Base-by-base conservation (phyloP, 2,329 filamentous ascomycete genomes). In the Monosporascus sp. region DNA sequence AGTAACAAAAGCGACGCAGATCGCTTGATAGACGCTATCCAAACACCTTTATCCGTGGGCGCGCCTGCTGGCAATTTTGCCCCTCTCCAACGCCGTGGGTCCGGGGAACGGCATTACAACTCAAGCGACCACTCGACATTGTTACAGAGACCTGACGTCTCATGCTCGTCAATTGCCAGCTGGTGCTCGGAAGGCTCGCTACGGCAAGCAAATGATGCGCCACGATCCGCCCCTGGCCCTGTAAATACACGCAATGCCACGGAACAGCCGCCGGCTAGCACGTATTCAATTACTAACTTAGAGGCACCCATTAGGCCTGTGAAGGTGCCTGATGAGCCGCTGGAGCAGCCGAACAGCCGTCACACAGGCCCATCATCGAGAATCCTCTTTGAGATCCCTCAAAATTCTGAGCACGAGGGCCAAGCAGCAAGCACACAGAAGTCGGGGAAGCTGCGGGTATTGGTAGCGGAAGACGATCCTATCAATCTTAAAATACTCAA, bases 401-500 rank as follows among this genome's bases (percentile, higher is more conserved):
- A 55, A 7, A 53, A 62, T 17, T 46, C 55, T 5, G 31, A 6
- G 15, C n/a, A 37, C 4, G 47, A 52, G 15, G 37, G 22, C 18
- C 11, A 50, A 37, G 49, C 46, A 37, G 31, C 44, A 11, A 20
- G 48, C 18, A 50, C 57, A 37, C 51, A 20, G 15, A 51, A 49
- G 6, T 49, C 49, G 6, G 37, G 52, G 14, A 56, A 79, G 38
- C 74, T 90, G 58, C 77, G 80, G 18, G 83, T 95, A 2, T 75
- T 96, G 22, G 83, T 96, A 37, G 91, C 91, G 0, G 91, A 96
- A 64, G 91, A 96, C 60, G 90, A 96, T 61, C 89, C 90, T 0
- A 85, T 95, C 60, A 96, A 96, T 61, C 89, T 89, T 70, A 87
- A 84, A 54, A 89, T 96, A 43, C 73, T 96, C 41, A 82, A 84